Conservation (phyloP, 148 eudicot genomes). For the Nepenthes gracilis region DNA sequence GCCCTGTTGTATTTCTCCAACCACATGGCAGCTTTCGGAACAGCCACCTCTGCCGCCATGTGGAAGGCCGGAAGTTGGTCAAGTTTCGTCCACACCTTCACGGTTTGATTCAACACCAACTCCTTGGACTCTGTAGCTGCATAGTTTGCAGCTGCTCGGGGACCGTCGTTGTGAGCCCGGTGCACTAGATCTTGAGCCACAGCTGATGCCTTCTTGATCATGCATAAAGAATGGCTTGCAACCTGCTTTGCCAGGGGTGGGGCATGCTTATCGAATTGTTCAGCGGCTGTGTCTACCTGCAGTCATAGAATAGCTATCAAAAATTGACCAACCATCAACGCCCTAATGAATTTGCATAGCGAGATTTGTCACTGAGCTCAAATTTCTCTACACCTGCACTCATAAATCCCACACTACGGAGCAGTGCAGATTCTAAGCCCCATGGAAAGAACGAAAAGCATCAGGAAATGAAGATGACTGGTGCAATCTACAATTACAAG, state of each 20-base stretch:
- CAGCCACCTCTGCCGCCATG: slow-evolving; percentile 28
- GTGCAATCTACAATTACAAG: too few species aligned
- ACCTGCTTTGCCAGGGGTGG: slow-evolving; percentile 41
- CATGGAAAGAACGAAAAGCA: too few species aligned
- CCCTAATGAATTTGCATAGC: too few species aligned
- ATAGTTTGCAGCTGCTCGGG: slow-evolving; percentile 26
- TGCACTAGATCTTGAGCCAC: slow-evolving; percentile 21
- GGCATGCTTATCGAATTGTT: slow-evolving; percentile 39
- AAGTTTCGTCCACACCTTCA: slow-evolving; percentile 25
- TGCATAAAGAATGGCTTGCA: slow-evolving; percentile 8
- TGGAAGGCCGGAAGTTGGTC: slow-evolving; percentile 29
- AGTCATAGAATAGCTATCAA: neutral
- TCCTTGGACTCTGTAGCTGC: slow-evolving; percentile 19
- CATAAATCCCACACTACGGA: too few species aligned
- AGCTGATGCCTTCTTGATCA: slow-evolving; percentile 17
- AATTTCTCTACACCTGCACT: too few species aligned
- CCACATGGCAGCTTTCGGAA: slow-evolving; percentile 32
- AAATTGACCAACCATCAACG: too few species aligned
- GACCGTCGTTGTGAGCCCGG: slow-evolving; percentile 32
- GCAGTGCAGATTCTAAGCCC: too few species aligned
- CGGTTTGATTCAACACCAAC: slow-evolving; percentile 15
- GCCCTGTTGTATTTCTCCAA: slow-evolving; percentile 38
- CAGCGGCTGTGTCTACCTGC: slow-evolving; percentile 36
- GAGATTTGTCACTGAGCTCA: too few species aligned
- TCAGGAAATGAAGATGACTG: too few species aligned